Evolutionary conservation across 192 early-diverging fungal genomes (phyloP).

Genomic region (Umbelopsis sp.): DNA sequence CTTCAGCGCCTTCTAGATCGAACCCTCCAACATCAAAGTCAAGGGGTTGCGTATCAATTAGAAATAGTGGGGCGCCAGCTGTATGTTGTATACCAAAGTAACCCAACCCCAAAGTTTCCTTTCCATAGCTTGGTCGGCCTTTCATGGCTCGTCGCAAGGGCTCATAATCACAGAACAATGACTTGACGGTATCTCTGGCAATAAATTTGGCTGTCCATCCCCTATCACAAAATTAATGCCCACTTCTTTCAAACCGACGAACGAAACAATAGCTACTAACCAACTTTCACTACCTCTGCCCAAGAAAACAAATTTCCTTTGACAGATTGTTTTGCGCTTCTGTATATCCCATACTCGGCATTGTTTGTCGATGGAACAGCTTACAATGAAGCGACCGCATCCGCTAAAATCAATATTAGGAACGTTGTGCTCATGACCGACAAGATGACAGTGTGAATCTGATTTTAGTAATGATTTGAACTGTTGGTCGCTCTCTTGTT

Average conservation of each 20-base stretch:
- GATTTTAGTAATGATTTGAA: slow-evolving; percentile 11
- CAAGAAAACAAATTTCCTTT: slow-evolving; percentile 29
- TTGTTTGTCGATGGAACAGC: slow-evolving; percentile 54
- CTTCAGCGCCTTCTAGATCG: slow-evolving; percentile 29
- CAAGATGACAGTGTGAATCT: slow-evolving; percentile 36
- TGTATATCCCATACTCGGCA: slow-evolving; percentile 56
- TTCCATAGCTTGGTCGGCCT: slow-evolving; percentile 31
- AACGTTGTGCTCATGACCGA: slow-evolving; percentile 65
- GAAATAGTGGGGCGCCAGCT: slow-evolving; percentile 22
- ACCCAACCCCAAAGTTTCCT: slow-evolving; percentile 29
- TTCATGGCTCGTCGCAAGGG: slow-evolving; percentile 32
- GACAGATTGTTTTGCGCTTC: slow-evolving; percentile 34
- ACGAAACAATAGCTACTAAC: slow-evolving; percentile 23
- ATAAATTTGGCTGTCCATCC: slow-evolving; percentile 18
- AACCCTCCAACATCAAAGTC: slow-evolving; percentile 34
- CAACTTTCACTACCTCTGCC: slow-evolving; percentile 37
- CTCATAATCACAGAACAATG: slow-evolving; percentile 3
- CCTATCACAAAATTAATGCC: not conserved
- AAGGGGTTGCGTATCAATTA: slow-evolving; percentile 24
- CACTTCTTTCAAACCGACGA: not conserved
- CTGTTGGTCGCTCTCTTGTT: not conserved
- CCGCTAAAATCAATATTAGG: slow-evolving; percentile 58
- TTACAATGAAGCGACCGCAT: slow-evolving; percentile 58
- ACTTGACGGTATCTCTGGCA: slow-evolving; percentile 6
- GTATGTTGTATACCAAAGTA: slow-evolving; percentile 28